Evolutionary conservation across 2,329 filamentous ascomycete genomes (phyloP).

Genomic region (Xylaria multiplex): DNA sequence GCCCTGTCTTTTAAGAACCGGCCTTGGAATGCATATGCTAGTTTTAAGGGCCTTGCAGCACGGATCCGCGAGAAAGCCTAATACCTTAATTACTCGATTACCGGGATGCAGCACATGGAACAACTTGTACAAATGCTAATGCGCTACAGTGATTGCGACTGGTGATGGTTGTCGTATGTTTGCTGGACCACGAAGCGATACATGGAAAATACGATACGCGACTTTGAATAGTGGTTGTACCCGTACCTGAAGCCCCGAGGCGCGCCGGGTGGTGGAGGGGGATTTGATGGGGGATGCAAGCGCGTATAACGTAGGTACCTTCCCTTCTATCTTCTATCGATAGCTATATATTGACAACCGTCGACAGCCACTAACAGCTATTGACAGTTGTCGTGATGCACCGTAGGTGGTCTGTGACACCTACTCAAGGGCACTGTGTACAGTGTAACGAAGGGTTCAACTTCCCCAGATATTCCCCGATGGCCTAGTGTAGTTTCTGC

Average conservation of each 20-base stretch:
- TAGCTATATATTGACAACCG: too few species aligned
- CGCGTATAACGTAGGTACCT: constrained; percentile 12
- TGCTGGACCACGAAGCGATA: constrained; percentile 4
- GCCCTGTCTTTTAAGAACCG: constrained; percentile 25
- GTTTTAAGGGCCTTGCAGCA: constrained; percentile 25
- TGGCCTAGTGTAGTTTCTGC: background rate
- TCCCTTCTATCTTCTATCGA: too few species aligned
- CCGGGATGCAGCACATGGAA: constrained; percentile 3
- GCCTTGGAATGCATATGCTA: constrained; percentile 24
- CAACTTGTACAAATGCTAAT: constrained; percentile 13
- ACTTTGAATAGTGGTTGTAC: constrained; percentile 20
- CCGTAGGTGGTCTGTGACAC: too few species aligned
- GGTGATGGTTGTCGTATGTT: constrained; percentile 15
- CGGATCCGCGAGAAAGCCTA: background rate
- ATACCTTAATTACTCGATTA: background rate
- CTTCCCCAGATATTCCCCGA: constrained; percentile 7
- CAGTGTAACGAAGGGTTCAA: too few species aligned
- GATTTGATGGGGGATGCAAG: constrained; percentile 10
- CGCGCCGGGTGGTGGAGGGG: constrained; percentile 33
- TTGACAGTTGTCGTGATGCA: background rate
- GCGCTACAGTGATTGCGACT: constrained; percentile 19
- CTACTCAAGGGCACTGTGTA: too few species aligned
- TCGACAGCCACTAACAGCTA: background rate
- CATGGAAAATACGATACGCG: constrained; percentile 27
- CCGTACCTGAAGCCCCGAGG: constrained; percentile 6